These are phyloP conservation scores for Starmera stellimalicola DNA, from an alignment of 1,139 yeast species.

Conservation along the genomic window DNA sequence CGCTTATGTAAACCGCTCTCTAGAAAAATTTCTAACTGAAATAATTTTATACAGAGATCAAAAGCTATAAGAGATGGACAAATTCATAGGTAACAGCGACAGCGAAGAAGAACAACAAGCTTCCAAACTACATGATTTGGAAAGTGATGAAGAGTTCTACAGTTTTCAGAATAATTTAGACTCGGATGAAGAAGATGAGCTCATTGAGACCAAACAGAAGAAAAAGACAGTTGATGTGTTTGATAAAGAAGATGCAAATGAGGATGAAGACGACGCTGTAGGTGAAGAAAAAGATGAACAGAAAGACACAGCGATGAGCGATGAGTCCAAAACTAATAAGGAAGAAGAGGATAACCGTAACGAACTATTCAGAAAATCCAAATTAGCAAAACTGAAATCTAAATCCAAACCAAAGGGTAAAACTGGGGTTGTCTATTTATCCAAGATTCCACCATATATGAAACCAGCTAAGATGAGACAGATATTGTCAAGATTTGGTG, in stretches of 20 bases:
- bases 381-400: conserved; percentile 48
- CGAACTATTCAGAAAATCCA: conserved; percentile 26
- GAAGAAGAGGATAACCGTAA: conserved; percentile 18
- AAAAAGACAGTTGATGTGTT: conserved; percentile 13
- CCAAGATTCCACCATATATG: conserved; percentile 94
- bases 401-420: conserved; percentile 44
- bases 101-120: conserved; percentile 1
- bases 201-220: conserved; percentile 3
- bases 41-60: neutral
- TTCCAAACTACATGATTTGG: conserved; percentile 5
- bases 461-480: conserved; percentile 87
- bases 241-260: conserved; percentile 7
- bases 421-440: conserved; percentile 87
- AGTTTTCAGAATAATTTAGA: conserved; percentile 2
- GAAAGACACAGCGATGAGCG: conserved; percentile 1
- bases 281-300: conserved; percentile 6
- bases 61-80: conserved; percentile 19
- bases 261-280: conserved; percentile 10
- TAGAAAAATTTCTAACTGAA: neutral
- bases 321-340: conserved; percentile 1
- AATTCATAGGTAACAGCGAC: conserved; percentile 9
- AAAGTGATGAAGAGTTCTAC: conserved; percentile 17
- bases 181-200: conserved; percentile 9
- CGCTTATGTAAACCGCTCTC: neutral
- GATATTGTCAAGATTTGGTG: conserved; percentile 72